phyloP scores from a whole-genome alignment of 164 flowering plant species.

The Litsea cubeba region DNA sequence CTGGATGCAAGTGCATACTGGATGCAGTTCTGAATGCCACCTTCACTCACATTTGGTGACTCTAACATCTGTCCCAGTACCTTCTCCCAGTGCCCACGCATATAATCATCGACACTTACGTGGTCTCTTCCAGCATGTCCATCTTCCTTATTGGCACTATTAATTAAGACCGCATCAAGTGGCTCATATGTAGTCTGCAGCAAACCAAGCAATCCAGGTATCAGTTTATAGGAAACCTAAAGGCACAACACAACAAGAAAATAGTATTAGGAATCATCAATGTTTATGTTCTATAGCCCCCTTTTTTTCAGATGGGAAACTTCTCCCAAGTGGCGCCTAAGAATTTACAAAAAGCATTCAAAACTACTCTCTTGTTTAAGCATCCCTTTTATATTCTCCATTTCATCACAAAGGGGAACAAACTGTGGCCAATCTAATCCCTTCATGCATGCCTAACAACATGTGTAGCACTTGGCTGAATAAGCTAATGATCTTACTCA shows the following conservation, averaged over 20 bases:
- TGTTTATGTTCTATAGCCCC: too few species aligned
- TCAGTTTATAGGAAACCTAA: neutral
- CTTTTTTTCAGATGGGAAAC: too few species aligned
- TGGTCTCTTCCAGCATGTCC: conserved; percentile 10
- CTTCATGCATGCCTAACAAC: too few species aligned
- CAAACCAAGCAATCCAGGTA: conserved; percentile 17
- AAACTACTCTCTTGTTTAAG: too few species aligned
- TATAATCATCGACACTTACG: conserved; percentile 22
- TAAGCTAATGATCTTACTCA: too few species aligned
- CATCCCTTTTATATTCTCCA: too few species aligned
- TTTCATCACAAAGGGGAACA: too few species aligned
- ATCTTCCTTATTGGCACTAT: conserved; percentile 18
- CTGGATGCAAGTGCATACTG: conserved; percentile 31
- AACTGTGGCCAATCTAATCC: too few species aligned
- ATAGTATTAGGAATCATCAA: neutral
- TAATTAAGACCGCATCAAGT: neutral
- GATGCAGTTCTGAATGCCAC: conserved; percentile 40
- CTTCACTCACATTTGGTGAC: conserved; percentile 32
- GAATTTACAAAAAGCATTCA: too few species aligned
- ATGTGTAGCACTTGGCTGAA: too few species aligned
- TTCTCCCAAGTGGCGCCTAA: too few species aligned
- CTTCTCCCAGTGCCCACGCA: conserved; percentile 28
- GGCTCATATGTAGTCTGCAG: conserved; percentile 26
- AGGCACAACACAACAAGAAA: neutral
- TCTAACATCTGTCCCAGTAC: conserved; percentile 34